Base-by-base conservation (phyloP, 2,329 filamentous ascomycete species). In the Fusarium fracticaudum region DNA sequence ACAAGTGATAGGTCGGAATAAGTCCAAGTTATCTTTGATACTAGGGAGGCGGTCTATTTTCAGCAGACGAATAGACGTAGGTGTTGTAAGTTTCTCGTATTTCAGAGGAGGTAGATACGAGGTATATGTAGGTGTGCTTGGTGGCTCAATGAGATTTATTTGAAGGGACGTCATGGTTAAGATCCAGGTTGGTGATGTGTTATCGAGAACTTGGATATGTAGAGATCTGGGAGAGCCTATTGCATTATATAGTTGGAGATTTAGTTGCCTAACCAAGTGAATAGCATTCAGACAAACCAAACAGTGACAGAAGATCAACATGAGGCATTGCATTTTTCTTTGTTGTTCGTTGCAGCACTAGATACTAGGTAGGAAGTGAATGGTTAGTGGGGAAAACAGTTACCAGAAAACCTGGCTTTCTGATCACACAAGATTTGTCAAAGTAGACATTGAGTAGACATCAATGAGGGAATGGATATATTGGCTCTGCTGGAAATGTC, bases 191-290 rank as follows among this genome's bases (percentile, higher is more conserved):
- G 2, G 40, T n/a, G 14, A 15, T n/a, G 8, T 18, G n/a, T 24
- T 26, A 0, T 6, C 8, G 17, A 45, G 43, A 26, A 5, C 18
- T 0, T 13, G 43, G 22, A 6, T n/a, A 6, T 2, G 2, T 3
- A 6, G 40, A 43, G 14, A n/a, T n/a, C 10, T 10, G 0, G 24
- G 43, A 45, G 24, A 45, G 8, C 11, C 7, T 20, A 20, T 45
- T 9, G n/a, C n/a, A 45, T 26, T 26, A 18, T 26, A 26, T 45
- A 45, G 10, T 26, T 9, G 14, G 6, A 12, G 11, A 45, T 4
- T 26, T 6, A 12, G 17, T 7, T 45, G 17, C 11, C 43, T 45
- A 20, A 20, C 7, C 0, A 45, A 45, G 24, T 26, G 24, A 45
- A 45, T 13, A 17, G 5, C 13, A 20, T 45, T 0, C n/a, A 12